Conservation (phyloP, 176 grass and related monocot genomes). For the Luzula sylvatica region DNA sequence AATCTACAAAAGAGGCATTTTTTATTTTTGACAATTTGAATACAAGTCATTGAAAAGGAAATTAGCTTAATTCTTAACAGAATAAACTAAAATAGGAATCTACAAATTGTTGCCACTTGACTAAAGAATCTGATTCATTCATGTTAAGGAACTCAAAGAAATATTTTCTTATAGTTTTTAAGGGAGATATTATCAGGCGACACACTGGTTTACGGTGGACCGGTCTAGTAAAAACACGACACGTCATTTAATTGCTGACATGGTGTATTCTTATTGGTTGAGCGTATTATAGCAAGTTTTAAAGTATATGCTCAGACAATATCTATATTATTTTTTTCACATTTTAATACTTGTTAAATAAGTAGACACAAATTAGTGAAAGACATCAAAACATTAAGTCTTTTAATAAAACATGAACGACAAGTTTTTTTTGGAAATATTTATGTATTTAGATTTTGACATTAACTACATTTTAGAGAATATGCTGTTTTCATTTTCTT, state of each 20-base stretch:
- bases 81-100: too few relatives aligned
- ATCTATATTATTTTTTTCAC: too few relatives aligned
- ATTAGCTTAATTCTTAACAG: too few relatives aligned
- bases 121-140: slow-evolving; percentile 11
- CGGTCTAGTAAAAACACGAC: too few relatives aligned
- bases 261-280: too few relatives aligned
- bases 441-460: neutral
- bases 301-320: too few relatives aligned
- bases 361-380: neutral
- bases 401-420: neutral
- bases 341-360: neutral
- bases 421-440: slow-evolving; percentile 1
- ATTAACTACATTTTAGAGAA: slow-evolving; percentile 9
- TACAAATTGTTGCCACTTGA: slow-evolving; percentile 18
- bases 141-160: slow-evolving; percentile 1
- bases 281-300: too few relatives aligned
- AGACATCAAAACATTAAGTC: neutral
- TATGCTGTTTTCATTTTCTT: neutral
- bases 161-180: slow-evolving; percentile 7
- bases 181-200: neutral
- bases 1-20: neutral
- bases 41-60: neutral
- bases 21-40: neutral
- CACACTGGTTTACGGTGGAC: too few relatives aligned
- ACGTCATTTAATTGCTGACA: too few relatives aligned